Evolutionary conservation across 2,329 filamentous ascomycete species (phyloP), one percentile per base, ranked within the genome.

Genomic region (Camillea tinctor): DNA sequence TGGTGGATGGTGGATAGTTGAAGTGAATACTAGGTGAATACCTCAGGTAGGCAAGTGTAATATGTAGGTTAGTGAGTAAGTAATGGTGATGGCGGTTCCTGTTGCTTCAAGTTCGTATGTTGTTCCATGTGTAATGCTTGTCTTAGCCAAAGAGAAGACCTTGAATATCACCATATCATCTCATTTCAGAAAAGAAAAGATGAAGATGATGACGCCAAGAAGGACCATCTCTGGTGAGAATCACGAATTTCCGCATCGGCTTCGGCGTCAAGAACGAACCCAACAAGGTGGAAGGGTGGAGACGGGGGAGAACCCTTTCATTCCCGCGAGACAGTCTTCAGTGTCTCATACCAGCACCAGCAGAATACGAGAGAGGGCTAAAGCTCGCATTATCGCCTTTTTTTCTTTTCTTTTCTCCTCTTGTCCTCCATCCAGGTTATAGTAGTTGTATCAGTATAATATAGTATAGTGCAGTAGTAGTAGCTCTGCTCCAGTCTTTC

Each of bases 291-390:
- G 55, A 50, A 64, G 59, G 55, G 64, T 64, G 64, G 64, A 63
- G 60, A 58, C 55, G 55, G 54, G 57, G 50, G 52, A 63, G 58
- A 61, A 58, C 60, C 64, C 64, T 65, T 66, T 64, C 62, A 64
- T 66, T 64, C 60, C 58, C 55, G 60, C 54, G 57, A 64, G 62
- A 64, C 64, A 60, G 57, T 55, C 59, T 54, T 63, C 54, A 44
- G 36, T 44, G 36, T 44, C 36, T 44, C 36, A 44, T 44, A 11
- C 36, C 36, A 44, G 36, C 26, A 30, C 17, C 36, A 17, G 36
- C 6, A 44, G 11, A 44, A 44, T 44, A 44, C 36, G 36, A 44
- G 36, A 44, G 36, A 15, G 11, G 36, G 36, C 36, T 44, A 44
- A 30, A 44, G 15, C 36, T n/a, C 36, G 36, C 36, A 44, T 44